Evolutionary conservation across 1,284 basidiomycete species (phyloP), one percentile per base, ranked within the genome.

Genomic region (Ceratobasidium sp.): DNA sequence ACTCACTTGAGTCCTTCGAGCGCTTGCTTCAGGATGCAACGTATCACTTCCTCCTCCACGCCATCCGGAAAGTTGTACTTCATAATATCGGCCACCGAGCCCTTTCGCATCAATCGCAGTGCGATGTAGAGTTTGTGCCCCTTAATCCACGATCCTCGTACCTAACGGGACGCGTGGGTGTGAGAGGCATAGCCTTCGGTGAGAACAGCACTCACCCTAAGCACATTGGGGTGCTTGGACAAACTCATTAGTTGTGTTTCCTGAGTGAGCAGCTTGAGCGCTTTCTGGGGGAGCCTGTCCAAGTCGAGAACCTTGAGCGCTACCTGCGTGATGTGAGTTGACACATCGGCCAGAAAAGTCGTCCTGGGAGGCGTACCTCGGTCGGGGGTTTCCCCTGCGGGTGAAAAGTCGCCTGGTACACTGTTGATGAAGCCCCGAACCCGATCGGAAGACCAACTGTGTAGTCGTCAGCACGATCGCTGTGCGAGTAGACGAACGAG

Each of bases 241-340:
- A 96, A 85, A 1, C 93, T 94, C 95, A 96, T 96, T 57, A 96
- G 85, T 70, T 93, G 93, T 0, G 95, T 96, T 81, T 96, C 95
- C 67, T 93, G 85, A 76, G 91, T 89, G 11, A 95, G 85, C 47
- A 92, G 87, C 14, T 85, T 83, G 30, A 94, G 84, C 0, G 92
- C 87, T 58, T 85, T 86, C 1, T 84, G 90, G 0, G 90, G 88
- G 38, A 92, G 86, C 52, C 86, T 84, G 80, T 96, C 94, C 69
- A 96, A 88, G 79, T 96, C 93, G 70, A 96, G 88, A 67, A 96
- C 91, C 81, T 95, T 95, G 80, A 95, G 87, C 0, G 94, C 93
- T 77, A 92, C 94, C 6, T 91, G 87, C 46, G 86, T 83, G 26
- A 81, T 77, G 75, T 7, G 85, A 18, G 81, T 30, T 76, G 78